Evolutionary conservation across 192 early-diverging fungal genomes (phyloP), one percentile per base, ranked within the genome.

Genomic region (Coemansia sp.): DNA sequence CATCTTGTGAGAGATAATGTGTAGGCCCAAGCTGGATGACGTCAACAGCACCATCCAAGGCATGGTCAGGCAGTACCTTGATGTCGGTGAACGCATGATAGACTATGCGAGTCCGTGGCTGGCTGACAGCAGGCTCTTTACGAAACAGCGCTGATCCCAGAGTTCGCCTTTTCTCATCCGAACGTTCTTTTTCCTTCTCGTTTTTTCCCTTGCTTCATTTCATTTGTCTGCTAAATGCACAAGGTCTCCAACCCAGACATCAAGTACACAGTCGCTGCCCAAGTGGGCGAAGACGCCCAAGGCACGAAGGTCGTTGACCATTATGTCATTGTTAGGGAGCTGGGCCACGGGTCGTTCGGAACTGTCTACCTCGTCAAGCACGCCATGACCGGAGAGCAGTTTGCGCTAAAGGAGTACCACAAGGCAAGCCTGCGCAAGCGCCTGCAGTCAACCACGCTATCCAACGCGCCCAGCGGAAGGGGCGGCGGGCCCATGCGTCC

Each of bases 391-490:
- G 67, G 72, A 8, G 62, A 58, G 34, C 8, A 35, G 46, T 71
- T 54, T 64, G 96, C 96, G 15, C 87, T 97, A 53, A 98, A 98
- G 79, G 96, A 95, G 76, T 95, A 95, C 56, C 86, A 85, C 76
- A 97, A 96, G 66, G 82, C 89, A 15, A 86, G 90, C 42, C 74
- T 98, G 41, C 85, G 91, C 22, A 88, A 88, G 48, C 83, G 84
- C 42, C 83, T 84, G 55, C 83, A 85, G 74, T 76, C 84, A 0
- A 81, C 85, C 32, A 41, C 68, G 52, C 60, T 79, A 72, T 66
- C 43, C 12, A 10, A 26, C 17, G 6, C 56, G 2, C 46, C 46
- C 24, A 8, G 24, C 7, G 26, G 46, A 3, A 58, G 64, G 14
- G 58, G 62, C 40, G 70, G 82, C 11, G 87, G 83, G 12, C 85